Evolutionary conservation across 2,329 filamentous ascomycete species (phyloP).

Genomic region (Aaosphaeria pasadenensis): DNA sequence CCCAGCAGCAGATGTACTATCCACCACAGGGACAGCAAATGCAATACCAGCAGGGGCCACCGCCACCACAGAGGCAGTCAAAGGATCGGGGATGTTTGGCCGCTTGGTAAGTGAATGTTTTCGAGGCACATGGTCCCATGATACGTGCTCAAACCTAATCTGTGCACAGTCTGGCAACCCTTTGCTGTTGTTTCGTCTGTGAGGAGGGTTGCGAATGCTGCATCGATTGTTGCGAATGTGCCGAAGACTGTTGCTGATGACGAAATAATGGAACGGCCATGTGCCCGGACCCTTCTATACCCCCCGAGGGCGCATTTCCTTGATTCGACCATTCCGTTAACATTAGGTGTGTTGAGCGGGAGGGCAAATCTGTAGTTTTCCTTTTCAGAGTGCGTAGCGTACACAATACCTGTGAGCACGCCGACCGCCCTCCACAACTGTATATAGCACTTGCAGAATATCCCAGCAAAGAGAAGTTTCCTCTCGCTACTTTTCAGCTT

Average conservation of each 20-base stretch:
- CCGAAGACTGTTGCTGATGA: slow-evolving; percentile 27
- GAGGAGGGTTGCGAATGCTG: slow-evolving; percentile 65
- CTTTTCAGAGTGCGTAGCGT: too few relatives aligned
- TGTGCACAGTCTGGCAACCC: slow-evolving; percentile 24
- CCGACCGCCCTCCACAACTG: too few relatives aligned
- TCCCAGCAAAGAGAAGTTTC: neutral
- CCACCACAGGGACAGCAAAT: slow-evolving; percentile 33
- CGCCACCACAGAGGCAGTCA: slow-evolving; percentile 45
- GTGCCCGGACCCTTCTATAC: too few relatives aligned
- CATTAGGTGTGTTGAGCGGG: too few relatives aligned
- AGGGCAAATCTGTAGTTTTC: too few relatives aligned
- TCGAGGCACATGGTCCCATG: neutral
- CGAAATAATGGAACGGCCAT: too few relatives aligned
- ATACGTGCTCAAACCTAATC: slow-evolving; percentile 1
- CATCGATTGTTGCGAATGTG: slow-evolving; percentile 55
- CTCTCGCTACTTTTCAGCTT: neutral
- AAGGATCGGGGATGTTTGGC: slow-evolving; percentile 38
- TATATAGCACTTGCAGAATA: too few relatives aligned
- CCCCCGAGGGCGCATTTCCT: too few relatives aligned
- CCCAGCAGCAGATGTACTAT: slow-evolving; percentile 23
- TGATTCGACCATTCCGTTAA: too few relatives aligned
- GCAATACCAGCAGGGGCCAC: slow-evolving; percentile 51
- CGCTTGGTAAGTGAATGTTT: slow-evolving; percentile 23
- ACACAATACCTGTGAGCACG: too few relatives aligned
- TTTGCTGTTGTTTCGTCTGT: slow-evolving; percentile 64